Base-by-base conservation (phyloP, 345 rosid genomes). In the Gynandropsis gynandra region DNA sequence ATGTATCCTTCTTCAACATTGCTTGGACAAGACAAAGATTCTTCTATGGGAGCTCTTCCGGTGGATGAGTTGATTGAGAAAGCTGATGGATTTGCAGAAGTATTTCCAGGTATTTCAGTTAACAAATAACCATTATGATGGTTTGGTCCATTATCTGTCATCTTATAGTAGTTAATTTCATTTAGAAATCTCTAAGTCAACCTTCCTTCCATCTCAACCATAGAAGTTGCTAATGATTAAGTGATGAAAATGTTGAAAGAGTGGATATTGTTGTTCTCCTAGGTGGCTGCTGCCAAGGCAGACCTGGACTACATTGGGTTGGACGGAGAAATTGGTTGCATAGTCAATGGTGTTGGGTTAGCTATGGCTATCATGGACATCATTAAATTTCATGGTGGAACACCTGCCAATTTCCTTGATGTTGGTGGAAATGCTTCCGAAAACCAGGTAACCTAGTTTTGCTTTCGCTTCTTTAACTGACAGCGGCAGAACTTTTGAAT, bases 351-450 rank as follows among this genome's bases (percentile, higher is more conserved):
- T 58, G 97, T 97, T n/a, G 97, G 99, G 66, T 70, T 93, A 59
- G 99, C 97, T 11, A 93, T 87, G 97, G 97, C 99, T 58, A 85
- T 95, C 16, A 93, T 88, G 99, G 99, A 93, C 73, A 88, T 93
- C 40, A 88, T 93, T 46, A 93, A 93, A 69, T 47, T 93, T 79
- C 97, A 88, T 54, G 99, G 97, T 16, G 99, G 97, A 59, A 93
- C 99, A 44, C 99, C 97, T 20, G 99, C 99, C 56, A 93, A 93
- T 75, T 93, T 88, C 66, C 81, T 93, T 16, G 99, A 93, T 63
- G 99, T 88, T 31, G 95, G 99, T 72, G 97, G 97, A 24, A 88
- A 85, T 79, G 99, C 99, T 49, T 93, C 97, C 47, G 99, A 93
- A 75, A 68, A 61, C 61, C 95, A 93, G 94, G 97, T 87, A 72